Base-by-base conservation (phyloP, 495 filamentous ascomycete species). In the Venustampulla echinocandica region DNA sequence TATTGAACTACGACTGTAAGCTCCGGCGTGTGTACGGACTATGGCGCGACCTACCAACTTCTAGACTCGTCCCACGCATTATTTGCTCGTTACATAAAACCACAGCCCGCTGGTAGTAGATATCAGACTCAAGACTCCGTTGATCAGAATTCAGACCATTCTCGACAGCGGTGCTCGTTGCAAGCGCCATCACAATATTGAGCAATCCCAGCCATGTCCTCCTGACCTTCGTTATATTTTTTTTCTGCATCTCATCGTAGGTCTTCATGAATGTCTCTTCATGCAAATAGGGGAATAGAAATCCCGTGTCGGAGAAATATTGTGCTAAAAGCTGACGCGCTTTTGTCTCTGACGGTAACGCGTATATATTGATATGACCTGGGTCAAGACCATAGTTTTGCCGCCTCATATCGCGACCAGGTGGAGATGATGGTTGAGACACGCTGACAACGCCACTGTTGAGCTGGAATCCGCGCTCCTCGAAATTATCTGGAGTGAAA, bases 251-350 rank as follows among this genome's bases (percentile, higher is more conserved):
- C 25, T 60, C 55, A 14, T 49, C 32, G 38, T 67, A 66, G 9
- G 62, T 64, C 19, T 66, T 54, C 1, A 59, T 32, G 35, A 70
- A 66, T 1, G 56, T 38, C 9, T 50, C 44, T 15, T 60, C 51
- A 32, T 67, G 58, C 10, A 70, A 59, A 34, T 59, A 70, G 0
- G 67, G 67, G 20, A 61, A 64, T 0, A 70, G 47, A 1, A 62
- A 50, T 0, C 66, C 65, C 1, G 62, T 65, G n/a, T 68, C 46
- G 3, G 52, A 45, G 27, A 68, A 70, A 42, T 64, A 70, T 2
- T 30, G 41, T 10, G 45, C 17, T 5, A 70, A 52, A n/a, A 70
- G 55, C 5, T 52, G 22, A 19, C 45, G 42, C 0, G 57, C 61
- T 25, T 58, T 44, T 0, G 24, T 11, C 4, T 57, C 46, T 7